These are phyloP conservation scores for Thraustotheca clavata DNA, from an alignment of 352 stramenopile genomes.

Conservation along the genomic window DNA sequence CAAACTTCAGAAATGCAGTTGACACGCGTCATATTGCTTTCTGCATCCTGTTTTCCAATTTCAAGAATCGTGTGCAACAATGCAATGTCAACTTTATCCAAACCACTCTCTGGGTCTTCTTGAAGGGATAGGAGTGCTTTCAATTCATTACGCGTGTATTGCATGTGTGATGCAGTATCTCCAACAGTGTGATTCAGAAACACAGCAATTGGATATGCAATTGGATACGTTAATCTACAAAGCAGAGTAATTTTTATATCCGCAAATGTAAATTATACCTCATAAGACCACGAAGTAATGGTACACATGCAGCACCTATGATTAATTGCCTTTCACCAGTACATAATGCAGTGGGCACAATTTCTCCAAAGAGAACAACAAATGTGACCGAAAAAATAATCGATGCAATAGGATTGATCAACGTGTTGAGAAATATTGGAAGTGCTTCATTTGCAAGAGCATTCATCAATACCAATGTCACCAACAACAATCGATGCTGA, in stretches of 20 bases:
- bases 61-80: neutral
- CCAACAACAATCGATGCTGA: slow-evolving; percentile 1
- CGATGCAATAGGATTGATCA: slow-evolving; percentile 4
- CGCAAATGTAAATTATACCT: neutral
- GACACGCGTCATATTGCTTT: neutral
- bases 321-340: slow-evolving; percentile 27
- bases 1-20: neutral
- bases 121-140: neutral
- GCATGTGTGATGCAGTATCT: neutral
- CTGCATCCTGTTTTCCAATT: neutral
- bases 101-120: neutral
- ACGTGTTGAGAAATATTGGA: slow-evolving; percentile 14
- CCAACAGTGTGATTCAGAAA: neutral
- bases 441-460: slow-evolving; percentile 9
- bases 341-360: slow-evolving; percentile 85
- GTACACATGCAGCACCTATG: slow-evolving; percentile 7
- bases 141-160: slow-evolving; percentile 3
- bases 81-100: neutral
- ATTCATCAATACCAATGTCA: slow-evolving; percentile 8
- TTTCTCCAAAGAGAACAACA: slow-evolving; percentile 94
- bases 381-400: slow-evolving; percentile 87
- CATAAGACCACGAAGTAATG: neutral
- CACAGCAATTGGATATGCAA: slow-evolving; percentile 2
- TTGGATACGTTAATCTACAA: slow-evolving; percentile 1
- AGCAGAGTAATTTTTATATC: neutral